Evolutionary conservation across 2,329 filamentous ascomycete species (phyloP).

Genomic region (Fusarium continuum): DNA sequence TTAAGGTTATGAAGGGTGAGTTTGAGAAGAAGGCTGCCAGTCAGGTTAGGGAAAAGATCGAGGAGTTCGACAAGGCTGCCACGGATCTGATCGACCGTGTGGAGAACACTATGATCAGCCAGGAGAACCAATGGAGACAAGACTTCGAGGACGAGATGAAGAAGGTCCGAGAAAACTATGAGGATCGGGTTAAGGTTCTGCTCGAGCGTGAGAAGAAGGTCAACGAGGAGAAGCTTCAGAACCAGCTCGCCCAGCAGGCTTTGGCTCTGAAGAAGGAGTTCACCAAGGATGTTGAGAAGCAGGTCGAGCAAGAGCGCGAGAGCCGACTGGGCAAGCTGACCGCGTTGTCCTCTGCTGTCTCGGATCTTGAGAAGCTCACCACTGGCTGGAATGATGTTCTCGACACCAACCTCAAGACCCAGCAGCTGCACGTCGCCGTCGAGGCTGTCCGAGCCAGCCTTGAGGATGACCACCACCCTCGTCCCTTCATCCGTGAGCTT

Average conservation of each 20-base stretch:
- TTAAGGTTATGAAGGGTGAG: conserved; percentile 75
- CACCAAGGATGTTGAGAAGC: conserved; percentile 76
- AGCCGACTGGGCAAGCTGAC: conserved; percentile 86
- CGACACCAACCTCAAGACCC: conserved; percentile 89
- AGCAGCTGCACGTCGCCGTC: conserved; percentile 95
- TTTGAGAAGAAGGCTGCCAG: conserved; percentile 76
- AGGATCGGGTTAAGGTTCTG: conserved; percentile 80
- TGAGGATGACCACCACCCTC: conserved; percentile 74
- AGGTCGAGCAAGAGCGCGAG: conserved; percentile 88
- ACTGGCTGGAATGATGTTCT: conserved; percentile 90
- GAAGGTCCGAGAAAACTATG: conserved; percentile 79
- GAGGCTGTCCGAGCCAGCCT: conserved; percentile 90
- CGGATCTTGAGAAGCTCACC: conserved; percentile 87
- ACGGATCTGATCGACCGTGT: conserved; percentile 89
- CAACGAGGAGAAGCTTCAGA: conserved; percentile 83
- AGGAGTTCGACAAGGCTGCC: conserved; percentile 86
- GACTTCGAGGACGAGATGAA: conserved; percentile 90
- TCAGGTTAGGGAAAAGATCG: conserved; percentile 75
- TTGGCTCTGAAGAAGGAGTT: conserved; percentile 89
- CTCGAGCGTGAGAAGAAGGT: conserved; percentile 82
- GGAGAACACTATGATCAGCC: conserved; percentile 80
- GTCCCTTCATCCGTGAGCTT: conserved; percentile 90
- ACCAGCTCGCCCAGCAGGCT: conserved; percentile 89
- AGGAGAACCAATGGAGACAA: conserved; percentile 83
- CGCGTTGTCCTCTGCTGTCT: conserved; percentile 79